These are phyloP conservation scores for button mushroom (Agaricus bisporus) DNA, from an alignment of 768 basidiomycete genomes.

Conservation along the genomic window DNA sequence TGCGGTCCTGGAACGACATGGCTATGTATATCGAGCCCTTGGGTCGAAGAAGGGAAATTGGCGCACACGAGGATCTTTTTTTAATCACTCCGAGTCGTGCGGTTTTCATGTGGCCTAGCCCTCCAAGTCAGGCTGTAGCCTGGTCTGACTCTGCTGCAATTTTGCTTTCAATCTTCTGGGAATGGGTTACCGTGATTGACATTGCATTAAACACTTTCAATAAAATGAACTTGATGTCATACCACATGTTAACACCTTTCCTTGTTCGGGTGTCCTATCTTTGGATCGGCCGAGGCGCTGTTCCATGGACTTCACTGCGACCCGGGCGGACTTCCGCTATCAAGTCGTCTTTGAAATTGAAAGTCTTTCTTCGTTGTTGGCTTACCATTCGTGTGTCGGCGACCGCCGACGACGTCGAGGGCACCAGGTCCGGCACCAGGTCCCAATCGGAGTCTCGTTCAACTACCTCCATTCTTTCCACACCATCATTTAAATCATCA, in stretches of 20 bases:
- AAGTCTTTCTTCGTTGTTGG: no score
- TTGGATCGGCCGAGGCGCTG: no score
- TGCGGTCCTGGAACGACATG: conserved; percentile 60
- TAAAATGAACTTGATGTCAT: no score
- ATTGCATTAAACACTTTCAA: background rate
- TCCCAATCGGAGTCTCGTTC: background rate
- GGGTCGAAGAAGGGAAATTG: conserved; percentile 64
- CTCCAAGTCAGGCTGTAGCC: no score
- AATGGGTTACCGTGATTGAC: background rate
- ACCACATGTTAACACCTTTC: no score
- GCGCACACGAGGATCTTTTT: conserved; percentile 44
- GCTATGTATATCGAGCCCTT: conserved; percentile 62
- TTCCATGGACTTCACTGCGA: no score
- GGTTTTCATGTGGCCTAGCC: background rate
- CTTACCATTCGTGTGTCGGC: no score
- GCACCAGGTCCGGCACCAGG: background rate
- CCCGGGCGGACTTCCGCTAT: no score
- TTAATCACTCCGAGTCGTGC: conserved; percentile 12
- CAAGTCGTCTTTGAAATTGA: no score
- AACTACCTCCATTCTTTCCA: background rate
- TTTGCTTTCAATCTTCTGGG: conserved; percentile 7
- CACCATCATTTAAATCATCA: background rate
- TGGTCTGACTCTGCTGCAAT: background rate
- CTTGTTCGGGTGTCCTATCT: no score
- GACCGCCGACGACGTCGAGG: no score